phyloP scores from a whole-genome alignment of 345 rosid species.

The Fremontodendron californicum region DNA sequence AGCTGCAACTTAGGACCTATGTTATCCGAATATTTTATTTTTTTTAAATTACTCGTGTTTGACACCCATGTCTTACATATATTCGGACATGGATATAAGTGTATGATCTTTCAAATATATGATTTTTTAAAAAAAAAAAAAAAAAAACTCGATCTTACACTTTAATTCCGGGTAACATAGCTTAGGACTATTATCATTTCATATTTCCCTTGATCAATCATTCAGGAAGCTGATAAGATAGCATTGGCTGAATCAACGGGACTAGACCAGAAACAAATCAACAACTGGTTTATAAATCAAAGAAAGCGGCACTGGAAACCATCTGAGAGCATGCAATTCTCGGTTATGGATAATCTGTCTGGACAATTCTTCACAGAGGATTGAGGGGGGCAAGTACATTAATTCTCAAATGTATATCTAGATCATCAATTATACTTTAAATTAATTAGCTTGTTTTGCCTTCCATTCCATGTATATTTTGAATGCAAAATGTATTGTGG shows the following conservation, averaged over 20 bases:
- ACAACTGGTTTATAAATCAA: slow-evolving; percentile 90
- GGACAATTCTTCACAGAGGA: slow-evolving; percentile 56
- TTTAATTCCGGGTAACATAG: background rate
- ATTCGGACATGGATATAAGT: too few species aligned
- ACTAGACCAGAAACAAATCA: slow-evolving; percentile 78
- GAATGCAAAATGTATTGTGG: slow-evolving; percentile 8
- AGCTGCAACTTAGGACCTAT: too few species aligned
- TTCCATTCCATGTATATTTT: slow-evolving; percentile 16
- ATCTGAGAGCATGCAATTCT: slow-evolving; percentile 66
- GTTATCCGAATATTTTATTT: too few species aligned
- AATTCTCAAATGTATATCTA: slow-evolving; percentile 13
- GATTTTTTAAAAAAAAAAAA: too few species aligned
- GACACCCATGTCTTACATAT: too few species aligned
- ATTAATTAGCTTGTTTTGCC: background rate
- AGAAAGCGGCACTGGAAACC: slow-evolving; percentile 90
- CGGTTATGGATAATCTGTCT: slow-evolving; percentile 52
- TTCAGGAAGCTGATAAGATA: slow-evolving; percentile 68
- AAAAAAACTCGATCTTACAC: too few species aligned
- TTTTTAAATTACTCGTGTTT: too few species aligned
- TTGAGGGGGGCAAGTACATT: slow-evolving; percentile 26
- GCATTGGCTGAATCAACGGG: slow-evolving; percentile 72
- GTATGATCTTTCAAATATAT: too few species aligned
- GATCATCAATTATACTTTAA: background rate
- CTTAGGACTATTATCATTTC: background rate
- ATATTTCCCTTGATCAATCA: background rate